Evolutionary conservation across 768 basidiomycete genomes (phyloP), one percentile per base, ranked within the genome.

Genomic region (Auriculariales sp.): DNA sequence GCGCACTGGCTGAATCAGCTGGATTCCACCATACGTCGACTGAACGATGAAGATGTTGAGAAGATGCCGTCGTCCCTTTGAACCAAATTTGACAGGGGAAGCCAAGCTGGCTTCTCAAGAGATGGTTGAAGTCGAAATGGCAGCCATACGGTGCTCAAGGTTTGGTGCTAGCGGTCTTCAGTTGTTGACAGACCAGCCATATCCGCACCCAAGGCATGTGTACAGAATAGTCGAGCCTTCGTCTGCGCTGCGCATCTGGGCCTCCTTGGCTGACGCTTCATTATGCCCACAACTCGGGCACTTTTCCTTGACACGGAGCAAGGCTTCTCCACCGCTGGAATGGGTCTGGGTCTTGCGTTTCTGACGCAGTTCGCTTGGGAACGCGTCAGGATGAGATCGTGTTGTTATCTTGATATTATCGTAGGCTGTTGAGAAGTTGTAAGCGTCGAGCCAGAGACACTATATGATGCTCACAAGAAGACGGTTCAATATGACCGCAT

Each of bases 151-250:
- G n/a, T n/a, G n/a, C n/a, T n/a, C n/a, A n/a, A n/a, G n/a, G n/a
- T n/a, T n/a, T n/a, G n/a, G n/a, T n/a, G n/a, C n/a, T n/a, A n/a
- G n/a, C n/a, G n/a, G n/a, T n/a, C n/a, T n/a, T n/a, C n/a, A n/a
- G n/a, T n/a, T n/a, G n/a, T n/a, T n/a, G n/a, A n/a, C n/a, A n/a
- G n/a, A n/a, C n/a, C n/a, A n/a, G n/a, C n/a, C n/a, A n/a, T n/a
- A n/a, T n/a, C n/a, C n/a, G n/a, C n/a, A n/a, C n/a, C n/a, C n/a
- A n/a, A n/a, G n/a, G n/a, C n/a, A n/a, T n/a, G 82, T 89, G 64
- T 93, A 95, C 63, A 94, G 81, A 58, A 93, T 81, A 11, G 91
- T 95, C 28, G 88, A 87, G 3, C 92, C 92, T 71, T 94, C 92
- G 64, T 94, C 92, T 32, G 89, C 92, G 55, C 88, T 87, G 46